These are phyloP conservation scores for Rhododendron ovatum DNA, from an alignment of 148 eudicot species.

Conservation along the genomic window DNA sequence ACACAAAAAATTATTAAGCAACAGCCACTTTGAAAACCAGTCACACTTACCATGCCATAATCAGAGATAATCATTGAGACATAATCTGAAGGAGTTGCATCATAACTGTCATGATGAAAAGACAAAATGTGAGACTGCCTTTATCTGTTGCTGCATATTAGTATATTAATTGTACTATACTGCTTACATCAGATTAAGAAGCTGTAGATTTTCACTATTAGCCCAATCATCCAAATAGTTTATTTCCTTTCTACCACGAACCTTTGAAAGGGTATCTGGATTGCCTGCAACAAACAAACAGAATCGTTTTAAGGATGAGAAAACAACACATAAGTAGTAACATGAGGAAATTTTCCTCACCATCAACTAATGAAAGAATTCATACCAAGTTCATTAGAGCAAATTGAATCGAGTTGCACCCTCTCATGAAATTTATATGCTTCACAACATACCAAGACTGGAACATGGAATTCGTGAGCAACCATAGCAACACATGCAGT, in stretches of 20 bases:
- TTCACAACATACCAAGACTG: slow-evolving; percentile 94
- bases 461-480: slow-evolving; percentile 88
- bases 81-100: slow-evolving; percentile 92
- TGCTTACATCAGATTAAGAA: slow-evolving; percentile 79
- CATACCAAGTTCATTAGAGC: slow-evolving; percentile 98
- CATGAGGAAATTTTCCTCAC: background rate
- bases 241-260: slow-evolving; percentile 69
- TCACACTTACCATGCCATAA: slow-evolving; percentile 85
- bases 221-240: slow-evolving; percentile 65
- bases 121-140: slow-evolving; percentile 1
- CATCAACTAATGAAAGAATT: background rate
- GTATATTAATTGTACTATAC: background rate
- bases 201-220: slow-evolving; percentile 65
- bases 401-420: slow-evolving; percentile 97
- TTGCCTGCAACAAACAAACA: slow-evolving; percentile 47
- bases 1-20: background rate
- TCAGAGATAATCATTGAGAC: slow-evolving; percentile 95
- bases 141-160: background rate
- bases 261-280: slow-evolving; percentile 72
- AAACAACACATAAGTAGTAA: background rate
- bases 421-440: slow-evolving; percentile 98
- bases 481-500: slow-evolving; percentile 99
- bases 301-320: background rate
- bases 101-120: slow-evolving; percentile 51
- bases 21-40: background rate